phyloP scores from a whole-genome alignment of 768 basidiomycete species.

The Psilocybe cyanescens region DNA sequence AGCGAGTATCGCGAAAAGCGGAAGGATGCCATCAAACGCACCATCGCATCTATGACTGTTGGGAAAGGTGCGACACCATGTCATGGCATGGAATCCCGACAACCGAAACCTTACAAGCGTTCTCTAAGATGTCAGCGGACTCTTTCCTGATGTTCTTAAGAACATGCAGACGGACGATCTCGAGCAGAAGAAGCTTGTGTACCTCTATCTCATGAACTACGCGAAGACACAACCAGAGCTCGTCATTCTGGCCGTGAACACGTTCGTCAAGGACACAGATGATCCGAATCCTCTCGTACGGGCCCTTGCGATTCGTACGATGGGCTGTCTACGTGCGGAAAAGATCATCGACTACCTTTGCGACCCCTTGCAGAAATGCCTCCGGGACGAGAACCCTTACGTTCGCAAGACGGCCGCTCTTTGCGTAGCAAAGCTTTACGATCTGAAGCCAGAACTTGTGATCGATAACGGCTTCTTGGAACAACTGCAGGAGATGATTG shows the following conservation, averaged over 20 bases:
- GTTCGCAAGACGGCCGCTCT: constrained; percentile 97
- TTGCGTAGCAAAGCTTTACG: constrained; percentile 97
- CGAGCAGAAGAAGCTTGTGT: constrained; percentile 99
- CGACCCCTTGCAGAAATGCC: constrained; percentile 89
- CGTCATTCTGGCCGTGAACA: constrained; percentile 98
- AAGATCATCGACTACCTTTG: constrained; percentile 99
- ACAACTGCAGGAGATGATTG: constrained; percentile 88
- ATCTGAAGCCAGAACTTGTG: constrained; percentile 93
- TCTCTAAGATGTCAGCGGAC: constrained; percentile 78
- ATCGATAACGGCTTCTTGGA: constrained; percentile 94
- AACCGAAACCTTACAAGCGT: background rate
- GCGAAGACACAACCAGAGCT: constrained; percentile 99
- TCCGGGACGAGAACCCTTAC: constrained; percentile 96
- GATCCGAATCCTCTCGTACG: constrained; percentile 97
- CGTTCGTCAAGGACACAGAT: constrained; percentile 96
- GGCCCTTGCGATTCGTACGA: constrained; percentile 95
- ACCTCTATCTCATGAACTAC: constrained; percentile 99
- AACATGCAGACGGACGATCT: constrained; percentile 99
- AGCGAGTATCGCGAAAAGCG: constrained; percentile 94
- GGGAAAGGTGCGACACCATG: constrained; percentile 78
- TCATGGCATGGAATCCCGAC: background rate
- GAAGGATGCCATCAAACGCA: constrained; percentile 98
- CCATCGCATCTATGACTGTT: constrained; percentile 99
- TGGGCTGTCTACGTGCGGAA: constrained; percentile 96
- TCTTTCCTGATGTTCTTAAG: constrained; percentile 98